Conservation (phyloP, 2,329 filamentous ascomycete genomes). For the Pestalotiopsis fici region DNA sequence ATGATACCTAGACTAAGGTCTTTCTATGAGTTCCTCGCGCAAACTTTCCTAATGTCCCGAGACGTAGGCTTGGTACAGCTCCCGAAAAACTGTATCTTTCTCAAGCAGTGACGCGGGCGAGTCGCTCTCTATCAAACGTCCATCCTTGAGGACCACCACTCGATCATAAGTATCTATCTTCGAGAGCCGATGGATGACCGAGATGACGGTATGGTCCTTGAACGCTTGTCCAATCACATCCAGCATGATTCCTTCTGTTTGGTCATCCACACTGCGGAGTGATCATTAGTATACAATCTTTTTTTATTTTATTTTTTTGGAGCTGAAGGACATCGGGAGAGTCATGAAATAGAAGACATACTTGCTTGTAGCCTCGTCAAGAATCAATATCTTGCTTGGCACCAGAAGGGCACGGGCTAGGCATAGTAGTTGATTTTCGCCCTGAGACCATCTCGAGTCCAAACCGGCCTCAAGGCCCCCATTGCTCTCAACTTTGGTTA, state of each 20-base stretch:
- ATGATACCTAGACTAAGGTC: too few species aligned
- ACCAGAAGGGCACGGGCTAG: conserved; percentile 17
- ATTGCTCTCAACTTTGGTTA: too few species aligned
- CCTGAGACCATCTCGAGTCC: conserved; percentile 9
- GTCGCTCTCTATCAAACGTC: conserved; percentile 15
- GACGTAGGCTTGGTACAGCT: too few species aligned
- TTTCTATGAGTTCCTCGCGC: too few species aligned
- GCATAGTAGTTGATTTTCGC: conserved; percentile 16
- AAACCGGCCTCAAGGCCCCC: conserved; percentile 9
- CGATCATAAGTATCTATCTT: conserved; percentile 18
- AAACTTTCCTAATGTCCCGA: too few species aligned
- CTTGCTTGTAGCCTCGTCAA: conserved; percentile 19
- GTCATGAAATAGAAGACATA: too few species aligned
- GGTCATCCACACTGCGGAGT: background rate
- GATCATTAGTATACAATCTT: background rate
- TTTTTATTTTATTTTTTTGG: background rate
- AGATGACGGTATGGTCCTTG: conserved; percentile 18
- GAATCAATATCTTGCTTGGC: conserved; percentile 16
- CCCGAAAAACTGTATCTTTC: too few species aligned
- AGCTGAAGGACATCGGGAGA: too few species aligned
- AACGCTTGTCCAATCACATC: conserved; percentile 21
- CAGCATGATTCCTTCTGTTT: background rate
- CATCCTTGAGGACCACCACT: conserved; percentile 18
- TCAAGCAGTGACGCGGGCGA: conserved; percentile 15
- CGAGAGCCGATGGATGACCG: conserved; percentile 21